Evolutionary conservation across 768 basidiomycete species (phyloP).

Genomic region (Suillus cothurnatus): DNA sequence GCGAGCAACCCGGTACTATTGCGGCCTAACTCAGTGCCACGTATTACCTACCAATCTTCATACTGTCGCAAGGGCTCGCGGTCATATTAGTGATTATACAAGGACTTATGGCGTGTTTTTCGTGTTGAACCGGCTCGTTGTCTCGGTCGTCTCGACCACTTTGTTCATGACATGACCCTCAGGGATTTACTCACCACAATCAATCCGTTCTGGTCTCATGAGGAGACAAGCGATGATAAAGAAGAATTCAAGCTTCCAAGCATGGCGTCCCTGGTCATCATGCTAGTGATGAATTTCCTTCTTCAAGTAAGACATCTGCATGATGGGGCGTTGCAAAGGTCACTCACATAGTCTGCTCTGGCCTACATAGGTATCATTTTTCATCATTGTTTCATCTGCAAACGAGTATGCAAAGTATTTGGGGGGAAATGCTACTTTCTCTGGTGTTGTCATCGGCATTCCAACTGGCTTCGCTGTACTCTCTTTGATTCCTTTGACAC

Average conservation of each 20-base stretch:
- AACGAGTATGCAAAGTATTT: constrained; percentile 62
- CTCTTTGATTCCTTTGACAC: constrained; percentile 55
- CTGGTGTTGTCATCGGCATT: constrained; percentile 67
- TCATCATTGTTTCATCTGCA: constrained; percentile 69
- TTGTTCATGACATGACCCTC: not conserved
- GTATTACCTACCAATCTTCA: not conserved
- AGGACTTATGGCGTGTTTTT: not conserved
- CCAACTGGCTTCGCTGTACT: constrained; percentile 65
- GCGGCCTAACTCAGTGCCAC: not conserved
- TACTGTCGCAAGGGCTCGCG: not conserved
- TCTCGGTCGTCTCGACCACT: not conserved
- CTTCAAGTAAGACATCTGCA: constrained; percentile 41
- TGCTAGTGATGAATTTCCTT: constrained; percentile 45
- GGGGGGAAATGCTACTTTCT: constrained; percentile 70
- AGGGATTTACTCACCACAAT: too few relatives aligned
- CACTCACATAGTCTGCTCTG: not conserved
- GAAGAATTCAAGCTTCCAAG: constrained; percentile 52
- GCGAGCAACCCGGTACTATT: not conserved
- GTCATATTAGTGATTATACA: not conserved
- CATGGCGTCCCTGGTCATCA: constrained; percentile 44
- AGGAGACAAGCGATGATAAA: not conserved
- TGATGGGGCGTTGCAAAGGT: not conserved
- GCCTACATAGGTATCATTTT: constrained; percentile 58
- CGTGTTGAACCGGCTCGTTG: not conserved
- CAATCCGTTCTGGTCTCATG: not conserved